Conservation (phyloP, 2,329 filamentous ascomycete genomes). For the Chrysosporium queenslandicum region DNA sequence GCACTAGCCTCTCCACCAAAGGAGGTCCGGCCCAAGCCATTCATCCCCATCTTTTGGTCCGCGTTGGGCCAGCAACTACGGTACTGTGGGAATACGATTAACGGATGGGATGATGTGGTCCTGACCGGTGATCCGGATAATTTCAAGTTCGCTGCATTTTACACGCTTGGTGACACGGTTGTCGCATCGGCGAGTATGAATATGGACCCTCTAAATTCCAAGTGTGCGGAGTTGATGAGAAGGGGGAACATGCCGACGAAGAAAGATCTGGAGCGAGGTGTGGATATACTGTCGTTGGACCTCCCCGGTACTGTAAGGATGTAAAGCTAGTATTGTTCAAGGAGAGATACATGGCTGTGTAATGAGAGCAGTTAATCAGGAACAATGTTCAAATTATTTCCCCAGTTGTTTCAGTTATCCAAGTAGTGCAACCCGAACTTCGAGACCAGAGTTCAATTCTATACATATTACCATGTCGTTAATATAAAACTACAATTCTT, state of each 20-base stretch:
- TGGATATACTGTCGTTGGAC: slow-evolving; percentile 31
- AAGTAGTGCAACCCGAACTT: background rate
- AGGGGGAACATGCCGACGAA: slow-evolving; percentile 73
- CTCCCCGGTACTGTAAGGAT: slow-evolving; percentile 11
- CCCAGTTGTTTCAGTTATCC: too few relatives aligned
- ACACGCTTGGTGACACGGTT: slow-evolving; percentile 72
- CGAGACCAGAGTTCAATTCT: background rate
- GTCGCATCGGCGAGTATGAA: slow-evolving; percentile 89
- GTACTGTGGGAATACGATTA: slow-evolving; percentile 79
- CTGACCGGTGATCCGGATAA: slow-evolving; percentile 66
- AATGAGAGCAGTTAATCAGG: background rate
- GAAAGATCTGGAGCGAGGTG: slow-evolving; percentile 55
- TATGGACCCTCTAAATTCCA: slow-evolving; percentile 74
- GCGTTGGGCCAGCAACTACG: slow-evolving; percentile 79
- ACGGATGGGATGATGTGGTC: slow-evolving; percentile 78
- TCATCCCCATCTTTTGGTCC: slow-evolving; percentile 96
- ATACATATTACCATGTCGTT: background rate
- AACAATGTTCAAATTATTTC: too few relatives aligned
- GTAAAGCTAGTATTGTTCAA: slow-evolving; percentile 2
- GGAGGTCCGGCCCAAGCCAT: slow-evolving; percentile 51
- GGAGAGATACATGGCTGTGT: background rate
- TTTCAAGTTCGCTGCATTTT: slow-evolving; percentile 80
- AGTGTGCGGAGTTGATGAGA: slow-evolving; percentile 77
- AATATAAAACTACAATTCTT: background rate
- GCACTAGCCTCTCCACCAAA: slow-evolving; percentile 30